Conservation (phyloP, 257 asterid species). For the Solanum peruvianum region DNA sequence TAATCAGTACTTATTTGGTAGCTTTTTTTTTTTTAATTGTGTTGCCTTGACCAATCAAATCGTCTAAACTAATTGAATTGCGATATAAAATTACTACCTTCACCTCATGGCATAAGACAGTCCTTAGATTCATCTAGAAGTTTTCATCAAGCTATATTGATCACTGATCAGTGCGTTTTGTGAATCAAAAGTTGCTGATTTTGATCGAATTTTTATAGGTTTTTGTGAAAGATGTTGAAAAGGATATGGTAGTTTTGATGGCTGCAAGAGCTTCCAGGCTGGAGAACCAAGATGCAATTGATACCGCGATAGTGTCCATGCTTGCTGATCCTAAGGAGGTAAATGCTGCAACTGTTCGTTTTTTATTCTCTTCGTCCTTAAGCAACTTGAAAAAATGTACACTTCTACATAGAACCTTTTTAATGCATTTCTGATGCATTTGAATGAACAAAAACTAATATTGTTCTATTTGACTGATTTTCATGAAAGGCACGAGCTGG, state of each 20-base stretch:
- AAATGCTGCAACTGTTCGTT: background rate
- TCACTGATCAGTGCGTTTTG: background rate
- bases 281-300: conserved; percentile 71
- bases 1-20: background rate
- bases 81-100: background rate
- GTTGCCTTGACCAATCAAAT: background rate
- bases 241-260: conserved; percentile 38
- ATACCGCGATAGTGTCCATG: conserved; percentile 57
- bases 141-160: background rate
- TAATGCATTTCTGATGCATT: background rate
- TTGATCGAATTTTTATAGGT: conserved; percentile 12
- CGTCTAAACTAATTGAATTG: background rate
- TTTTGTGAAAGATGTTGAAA: conserved; percentile 36
- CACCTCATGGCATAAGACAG: background rate
- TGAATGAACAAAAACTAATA: background rate
- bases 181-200: background rate
- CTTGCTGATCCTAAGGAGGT: conserved; percentile 64
- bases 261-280: conserved; percentile 64
- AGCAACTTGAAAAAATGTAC: background rate
- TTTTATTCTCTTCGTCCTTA: background rate
- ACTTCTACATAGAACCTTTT: background rate
- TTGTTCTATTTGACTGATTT: background rate
- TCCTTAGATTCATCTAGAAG: background rate
- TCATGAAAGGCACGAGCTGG: conserved; percentile 48
- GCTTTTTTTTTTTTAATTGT: background rate